Base-by-base conservation (phyloP, 805 yeast genomes). In the Lachancea kluyveri region DNA sequence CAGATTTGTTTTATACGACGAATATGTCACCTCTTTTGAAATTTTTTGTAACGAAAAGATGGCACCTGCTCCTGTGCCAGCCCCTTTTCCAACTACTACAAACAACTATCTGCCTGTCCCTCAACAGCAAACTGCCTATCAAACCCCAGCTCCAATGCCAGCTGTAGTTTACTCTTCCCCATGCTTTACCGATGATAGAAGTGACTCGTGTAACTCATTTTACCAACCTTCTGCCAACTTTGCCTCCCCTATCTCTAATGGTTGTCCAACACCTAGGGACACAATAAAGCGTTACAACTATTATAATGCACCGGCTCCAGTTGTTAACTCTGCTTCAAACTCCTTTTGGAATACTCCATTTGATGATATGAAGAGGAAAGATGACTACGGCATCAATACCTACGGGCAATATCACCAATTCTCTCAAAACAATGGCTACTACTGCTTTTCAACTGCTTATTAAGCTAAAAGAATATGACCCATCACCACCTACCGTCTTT, bases 1-100 rank as follows among this genome's bases (percentile, higher is more conserved):
- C 31, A 55, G 52, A 23, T 54, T 56, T 23, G 31, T 35, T 5
- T 20, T 35, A 4, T 35, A 27, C 16, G 33, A 43, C 5, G 53
- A 52, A 24, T 53, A 49, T 15, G 36, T 41, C 9, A 33, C 37
- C 10, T 41, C 52, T 4, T 53, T 44, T 36, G 45, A 48, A 17
- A 38, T 42, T 8, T 53, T 50, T 27, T 37, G 43, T 20, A 39
- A 42, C 20, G 40, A 43, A 26, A 42, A 40, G 33, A 39, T 34
- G 21, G 30, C 37, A 20, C 49, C 41, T 20, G 31, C 35, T 20
- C 39, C 39, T 18, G 35, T 34, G 22, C 27, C 14, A 12, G 16
- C 30, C 12, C 31, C 45, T 13, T 27, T 37, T 12, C 39, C 43
- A 10, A 35, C 46, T 21, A 24, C 41, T 8, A 29, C 44, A 11